Conservation (phyloP, 306 rosid species). For the Astragalus glycyphyllos region DNA sequence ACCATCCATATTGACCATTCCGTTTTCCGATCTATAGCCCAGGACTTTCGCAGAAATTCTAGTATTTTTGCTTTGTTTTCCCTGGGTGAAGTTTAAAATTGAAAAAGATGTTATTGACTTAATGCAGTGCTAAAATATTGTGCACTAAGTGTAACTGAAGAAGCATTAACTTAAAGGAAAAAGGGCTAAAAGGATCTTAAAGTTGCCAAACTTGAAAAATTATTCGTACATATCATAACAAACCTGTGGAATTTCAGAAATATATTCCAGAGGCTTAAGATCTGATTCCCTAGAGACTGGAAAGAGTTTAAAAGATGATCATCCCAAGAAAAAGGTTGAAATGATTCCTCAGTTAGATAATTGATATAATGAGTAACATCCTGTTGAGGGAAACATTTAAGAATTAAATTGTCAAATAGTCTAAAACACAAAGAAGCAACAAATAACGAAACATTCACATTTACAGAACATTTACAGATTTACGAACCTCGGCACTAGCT, state of each 20-base stretch:
- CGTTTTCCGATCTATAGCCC: conserved; percentile 84
- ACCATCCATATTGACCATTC: conserved; percentile 99
- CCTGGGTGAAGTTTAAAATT: too few species aligned
- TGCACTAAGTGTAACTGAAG: too few species aligned
- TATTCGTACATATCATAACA: conserved; percentile 38
- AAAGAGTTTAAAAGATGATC: conserved; percentile 55
- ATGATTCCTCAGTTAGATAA: conserved; percentile 48
- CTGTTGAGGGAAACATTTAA: conserved; percentile 48
- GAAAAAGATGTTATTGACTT: too few species aligned
- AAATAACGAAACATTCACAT: conserved; percentile 29
- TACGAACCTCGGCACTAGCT: conserved; percentile 61
- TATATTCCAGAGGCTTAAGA: conserved; percentile 75
- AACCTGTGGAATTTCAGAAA: conserved; percentile 93
- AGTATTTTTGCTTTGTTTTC: conserved; percentile 73
- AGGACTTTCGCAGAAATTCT: conserved; percentile 71
- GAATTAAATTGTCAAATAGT: conserved; percentile 21
- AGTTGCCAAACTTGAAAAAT: conserved; percentile 16
- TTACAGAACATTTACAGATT: too few species aligned
- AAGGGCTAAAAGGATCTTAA: conserved; percentile 9
- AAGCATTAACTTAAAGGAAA: background rate
- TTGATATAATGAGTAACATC: conserved; percentile 47
- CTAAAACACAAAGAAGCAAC: conserved; percentile 35
- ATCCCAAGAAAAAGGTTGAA: conserved; percentile 56
- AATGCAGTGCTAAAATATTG: too few species aligned
- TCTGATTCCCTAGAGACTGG: conserved; percentile 72